Base-by-base conservation (phyloP, 306 rosid species). In the Begonia fuchsioides region DNA sequence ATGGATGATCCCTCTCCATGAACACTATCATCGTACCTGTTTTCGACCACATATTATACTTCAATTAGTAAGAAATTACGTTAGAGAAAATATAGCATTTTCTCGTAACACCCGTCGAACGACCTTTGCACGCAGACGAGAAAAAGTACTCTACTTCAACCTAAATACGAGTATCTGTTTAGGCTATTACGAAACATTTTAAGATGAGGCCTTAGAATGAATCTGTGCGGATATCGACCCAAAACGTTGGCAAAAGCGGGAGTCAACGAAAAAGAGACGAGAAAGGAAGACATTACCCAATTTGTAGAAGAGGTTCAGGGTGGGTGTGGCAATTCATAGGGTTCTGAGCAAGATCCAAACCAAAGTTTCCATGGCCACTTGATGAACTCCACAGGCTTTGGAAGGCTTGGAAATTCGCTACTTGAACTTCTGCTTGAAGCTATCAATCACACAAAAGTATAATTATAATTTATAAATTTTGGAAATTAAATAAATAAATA, bases 21-120 rank as follows among this genome's bases (percentile, higher is more conserved):
- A 52, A 68, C 74, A 61, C 71, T 80, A 5, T 69, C 81, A 9
- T 73, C 82, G 66, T 83, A 80, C 67, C 96, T 87, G 71, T 50
- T 44, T 41, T 55, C 18, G 17, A 48, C 3, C n/a, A 49, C 39
- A 51, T 14, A 17, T 44, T 13, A 13, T n/a, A 10, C 5, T 13
- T 43, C 10, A 4, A 13, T 40, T 16, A 17, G 13, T 2, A 45
- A 15, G 40, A 1, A 17, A 51, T 10, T 13, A 51, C 11, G 32
- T 13, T 51, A 8, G 38, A 26, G 6, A 32, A 8, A 15, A n/a
- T n/a, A n/a, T 47, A 13, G 32, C 13, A 26, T 1, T 8, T 7
- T 12, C 16, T 6, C 9, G 14, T 32, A 2, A 20, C 38, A 11
- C 14, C 8, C 14, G 3, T n/a, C n/a, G n/a, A n/a, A n/a, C n/a